Conservation (phyloP, 768 basidiomycete genomes). For the Rhizopogon vulgaris region DNA sequence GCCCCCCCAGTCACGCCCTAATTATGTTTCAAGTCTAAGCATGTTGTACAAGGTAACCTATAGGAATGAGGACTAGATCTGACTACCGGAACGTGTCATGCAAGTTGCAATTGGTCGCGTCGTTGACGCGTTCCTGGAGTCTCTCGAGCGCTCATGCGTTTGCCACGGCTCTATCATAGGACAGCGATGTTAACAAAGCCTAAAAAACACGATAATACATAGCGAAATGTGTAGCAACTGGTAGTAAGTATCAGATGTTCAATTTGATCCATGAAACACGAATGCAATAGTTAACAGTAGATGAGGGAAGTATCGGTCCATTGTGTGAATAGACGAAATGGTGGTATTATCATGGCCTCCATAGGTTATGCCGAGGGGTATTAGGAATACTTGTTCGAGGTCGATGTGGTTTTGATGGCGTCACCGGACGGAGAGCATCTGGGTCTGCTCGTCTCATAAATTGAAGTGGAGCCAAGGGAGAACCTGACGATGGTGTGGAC, state of each 20-base stretch:
- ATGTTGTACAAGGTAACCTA: too few relatives aligned
- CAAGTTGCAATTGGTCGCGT: too few relatives aligned
- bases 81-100: too few relatives aligned
- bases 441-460: slow-evolving; percentile 77
- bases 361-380: slow-evolving; percentile 50
- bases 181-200: slow-evolving; percentile 4
- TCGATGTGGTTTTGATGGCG: slow-evolving; percentile 60
- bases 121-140: too few relatives aligned
- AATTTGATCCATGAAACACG: slow-evolving; percentile 20
- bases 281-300: slow-evolving; percentile 24
- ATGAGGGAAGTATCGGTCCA: slow-evolving; percentile 11
- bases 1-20: too few relatives aligned
- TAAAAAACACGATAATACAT: slow-evolving; percentile 22
- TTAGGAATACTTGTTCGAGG: slow-evolving; percentile 33
- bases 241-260: slow-evolving; percentile 19
- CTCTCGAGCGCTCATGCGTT: too few relatives aligned
- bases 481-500: slow-evolving; percentile 58
- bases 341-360: slow-evolving; percentile 50
- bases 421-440: slow-evolving; percentile 52
- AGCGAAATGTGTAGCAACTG: slow-evolving; percentile 14
- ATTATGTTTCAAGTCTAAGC: too few relatives aligned
- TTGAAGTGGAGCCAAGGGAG: slow-evolving; percentile 75
- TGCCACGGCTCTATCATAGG: neutral
- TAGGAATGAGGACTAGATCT: too few relatives aligned
- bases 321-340: slow-evolving; percentile 8